Evolutionary conservation across 2,329 filamentous ascomycete genomes (phyloP).

Genomic region (Botrytis deweyae): DNA sequence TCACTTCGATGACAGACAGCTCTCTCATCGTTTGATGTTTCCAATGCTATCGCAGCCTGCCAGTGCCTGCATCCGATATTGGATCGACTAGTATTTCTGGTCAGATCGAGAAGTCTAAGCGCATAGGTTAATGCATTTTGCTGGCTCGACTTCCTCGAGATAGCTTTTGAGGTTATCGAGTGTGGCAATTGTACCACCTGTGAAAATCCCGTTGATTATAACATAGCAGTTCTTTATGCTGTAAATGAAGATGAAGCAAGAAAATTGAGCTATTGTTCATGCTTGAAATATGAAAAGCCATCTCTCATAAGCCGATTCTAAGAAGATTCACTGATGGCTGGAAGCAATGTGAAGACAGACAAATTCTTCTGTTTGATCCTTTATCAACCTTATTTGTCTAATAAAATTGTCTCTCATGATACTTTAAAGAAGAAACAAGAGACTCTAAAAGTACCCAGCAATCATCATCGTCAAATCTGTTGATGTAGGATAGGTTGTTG

Average conservation of each 20-base stretch:
- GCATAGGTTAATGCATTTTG: too few relatives aligned
- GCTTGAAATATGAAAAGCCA: background rate
- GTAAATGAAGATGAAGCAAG: background rate
- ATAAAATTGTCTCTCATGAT: background rate
- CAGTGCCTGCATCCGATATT: background rate
- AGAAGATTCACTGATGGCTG: background rate
- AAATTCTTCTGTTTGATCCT: background rate
- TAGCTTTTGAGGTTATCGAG: background rate
- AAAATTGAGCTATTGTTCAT: background rate
- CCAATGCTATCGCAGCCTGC: background rate
- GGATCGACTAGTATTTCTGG: background rate
- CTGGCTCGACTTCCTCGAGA: background rate
- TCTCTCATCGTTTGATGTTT: background rate
- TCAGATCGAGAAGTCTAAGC: background rate
- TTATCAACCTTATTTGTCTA: background rate
- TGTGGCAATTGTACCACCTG: background rate
- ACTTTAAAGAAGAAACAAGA: too few relatives aligned
- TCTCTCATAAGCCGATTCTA: accelerated
- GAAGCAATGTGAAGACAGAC: background rate
- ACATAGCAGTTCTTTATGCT: background rate
- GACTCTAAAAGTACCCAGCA: background rate
- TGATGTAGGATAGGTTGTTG: background rate
- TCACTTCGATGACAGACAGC: background rate
- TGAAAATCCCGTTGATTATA: background rate
- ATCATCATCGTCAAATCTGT: background rate